Conservation (phyloP, 1,139 yeast genomes). For the Groenewaldozyma sp. region DNA sequence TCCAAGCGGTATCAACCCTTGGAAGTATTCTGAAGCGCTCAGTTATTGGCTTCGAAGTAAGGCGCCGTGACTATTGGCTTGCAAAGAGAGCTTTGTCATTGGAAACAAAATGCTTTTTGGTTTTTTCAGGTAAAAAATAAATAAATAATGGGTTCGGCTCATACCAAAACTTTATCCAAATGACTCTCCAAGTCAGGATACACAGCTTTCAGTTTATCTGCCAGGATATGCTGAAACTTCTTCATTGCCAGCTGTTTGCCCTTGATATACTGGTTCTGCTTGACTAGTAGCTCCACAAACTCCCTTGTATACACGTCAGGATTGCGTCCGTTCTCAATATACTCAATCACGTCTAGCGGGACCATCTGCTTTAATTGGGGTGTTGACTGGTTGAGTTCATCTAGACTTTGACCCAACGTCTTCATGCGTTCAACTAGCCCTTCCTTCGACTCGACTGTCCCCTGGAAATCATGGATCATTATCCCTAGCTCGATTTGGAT, state of each 20-base stretch:
- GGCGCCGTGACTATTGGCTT: no score
- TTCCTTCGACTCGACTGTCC: slow-evolving; percentile 56
- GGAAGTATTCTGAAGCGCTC: no score
- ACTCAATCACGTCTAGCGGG: slow-evolving; percentile 29
- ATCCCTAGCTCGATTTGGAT: slow-evolving; percentile 83
- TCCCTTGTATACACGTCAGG: slow-evolving; percentile 97
- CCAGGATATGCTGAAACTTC: slow-evolving; percentile 48
- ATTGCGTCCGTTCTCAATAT: slow-evolving; percentile 91
- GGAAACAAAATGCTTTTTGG: no score
- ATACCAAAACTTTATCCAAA: slow-evolving; percentile 40
- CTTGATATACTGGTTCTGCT: slow-evolving; percentile 76
- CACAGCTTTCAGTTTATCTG: slow-evolving; percentile 58
- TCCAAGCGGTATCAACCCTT: no score
- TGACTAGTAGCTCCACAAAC: slow-evolving; percentile 84
- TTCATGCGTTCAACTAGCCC: slow-evolving; percentile 38
- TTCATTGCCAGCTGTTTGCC: slow-evolving; percentile 51
- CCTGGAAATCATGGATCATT: slow-evolving; percentile 86
- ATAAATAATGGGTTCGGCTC: no score
- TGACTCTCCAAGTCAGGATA: slow-evolving; percentile 61
- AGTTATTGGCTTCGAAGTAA: no score
- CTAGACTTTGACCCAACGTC: slow-evolving; percentile 14
- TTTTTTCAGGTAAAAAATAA: no score
- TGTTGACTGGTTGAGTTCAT: slow-evolving; percentile 10
- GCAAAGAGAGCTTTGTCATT: no score
- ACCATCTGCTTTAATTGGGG: slow-evolving; percentile 12